Base-by-base conservation (phyloP, 805 yeast genomes). In the Candida peoriensis region DNA sequence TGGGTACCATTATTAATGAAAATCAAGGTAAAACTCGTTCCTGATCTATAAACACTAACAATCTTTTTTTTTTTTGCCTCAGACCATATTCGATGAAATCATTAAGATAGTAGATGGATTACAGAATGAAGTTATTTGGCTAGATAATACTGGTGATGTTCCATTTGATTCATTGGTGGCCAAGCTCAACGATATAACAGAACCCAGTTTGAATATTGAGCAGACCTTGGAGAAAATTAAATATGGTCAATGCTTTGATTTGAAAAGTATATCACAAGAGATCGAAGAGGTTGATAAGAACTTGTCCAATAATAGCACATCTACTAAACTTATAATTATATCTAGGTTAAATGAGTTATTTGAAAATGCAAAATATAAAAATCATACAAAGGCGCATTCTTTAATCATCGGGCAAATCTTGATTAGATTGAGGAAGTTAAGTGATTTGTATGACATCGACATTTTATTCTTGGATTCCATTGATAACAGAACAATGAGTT, bases 231-330 rank as follows among this genome's bases (percentile, higher is more conserved):
- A 25, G 21, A 15, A 21, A 15, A 15, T 36, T 3, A 15, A 23
- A 7, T 36, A 36, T 17, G 25, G 18, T 10, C 32, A 36, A 29
- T 36, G 35, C n/a, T 12, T 27, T 5, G 30, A 31, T 14, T 24
- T 36, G n/a, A 12, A 21, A 8, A 4, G 23, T 13, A 12, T 30
- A 8, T 19, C 12, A 2, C 13, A 20, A 16, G 24, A 36, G n/a
- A 16, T 16, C 4, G 14, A 20, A 8, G 22, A 33, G 21, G 6
- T 37, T 7, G 29, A 33, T 5, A 19, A 25, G 5, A 18, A 25
- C 15, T 19, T 25, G 6, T n/a, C 15, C 10, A 19, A 25, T 15
- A 3, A 15, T 6, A 16, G 8, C 5, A 15, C 7, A 5, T 9
- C 18, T 7, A 25, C 11, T 6, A 8, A 15, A 4, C 27, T 33